Evolutionary conservation across 73 alveolate genomes (phyloP), one percentile per base, ranked within the genome.

Genomic region (Breviolum minutum): DNA sequence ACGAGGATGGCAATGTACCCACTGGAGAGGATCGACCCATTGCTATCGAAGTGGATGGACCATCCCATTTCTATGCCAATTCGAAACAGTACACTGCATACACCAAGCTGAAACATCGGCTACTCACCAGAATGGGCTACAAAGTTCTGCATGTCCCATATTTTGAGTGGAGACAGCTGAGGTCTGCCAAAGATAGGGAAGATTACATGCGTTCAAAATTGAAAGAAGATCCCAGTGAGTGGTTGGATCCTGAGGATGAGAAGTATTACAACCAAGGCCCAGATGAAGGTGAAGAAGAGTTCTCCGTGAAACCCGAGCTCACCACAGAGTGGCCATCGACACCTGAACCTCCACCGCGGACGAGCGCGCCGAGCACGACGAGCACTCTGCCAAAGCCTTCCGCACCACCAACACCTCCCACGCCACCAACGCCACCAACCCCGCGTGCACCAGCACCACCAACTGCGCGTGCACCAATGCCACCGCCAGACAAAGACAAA

Each of bases 191-290:
- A 62, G 99, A 95, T 20, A 32, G 99, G 32, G 99, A 95, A 93
- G 99, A 84, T 11, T 95, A 95, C 76, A 95, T 95, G 99, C 81
- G 81, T 24, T 16, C 79, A n/a, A 95, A 95, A 64, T 85, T 95
- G 89, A 22, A 84, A 30, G 99, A 95, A 40, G 99, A 95, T 73
- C 99, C 99, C 62, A 70, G 91, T 19, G 99, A 95, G 91, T 95
- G 99, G 99, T 22, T 95, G 95, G 99, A 95, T 32, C 99, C 99
- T 0, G 99, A 95, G 66, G 99, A 95, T 85, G 99, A 95, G 85
- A 82, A 95, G 95, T 95, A 95, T 66, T 95, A 95, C 99, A 95
- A 64, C 76, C 90, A 84, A 24, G 95, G 83, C 7, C 80, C 73
- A 40, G 88, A 73, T 10, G 77, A 22, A 60, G 96, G 29, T 11